A percentile compares a stretch with the other conserved stretches of the same genome.
Evolutionary conservation across 257 asterid species (phyloP).

Genomic region (Asclepias syriaca): DNA sequence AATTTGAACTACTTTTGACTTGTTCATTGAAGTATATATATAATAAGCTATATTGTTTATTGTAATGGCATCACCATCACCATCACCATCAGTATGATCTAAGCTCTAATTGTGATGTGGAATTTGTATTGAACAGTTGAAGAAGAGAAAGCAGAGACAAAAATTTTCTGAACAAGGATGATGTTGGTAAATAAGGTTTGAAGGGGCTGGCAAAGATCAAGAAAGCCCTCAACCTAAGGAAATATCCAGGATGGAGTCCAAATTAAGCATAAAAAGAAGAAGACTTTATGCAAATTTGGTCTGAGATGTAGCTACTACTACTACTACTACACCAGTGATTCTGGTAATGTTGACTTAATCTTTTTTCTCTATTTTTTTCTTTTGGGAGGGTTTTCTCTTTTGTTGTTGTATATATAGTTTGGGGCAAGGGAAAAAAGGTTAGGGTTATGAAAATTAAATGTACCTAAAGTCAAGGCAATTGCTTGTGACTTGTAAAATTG

Average conservation of each 20-base stretch:
- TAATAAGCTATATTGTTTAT: not conserved
- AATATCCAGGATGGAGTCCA: constrained; percentile 37
- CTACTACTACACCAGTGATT: not conserved
- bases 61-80: not conserved
- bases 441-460: not conserved
- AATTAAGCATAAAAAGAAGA: constrained; percentile 22
- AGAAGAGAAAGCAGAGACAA: constrained; percentile 5
- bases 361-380: not conserved
- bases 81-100: not conserved
- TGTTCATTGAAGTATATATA: not conserved
- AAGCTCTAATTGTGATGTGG: constrained; percentile 7
- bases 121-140: constrained; percentile 25
- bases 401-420: constrained; percentile 31
- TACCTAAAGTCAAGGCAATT: not conserved
- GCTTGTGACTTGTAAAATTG: not conserved
- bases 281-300: constrained; percentile 17
- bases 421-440: not conserved
- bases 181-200: constrained; percentile 47
- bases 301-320: constrained; percentile 34
- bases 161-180: constrained; percentile 16
- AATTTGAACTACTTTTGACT: not conserved
- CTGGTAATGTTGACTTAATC: constrained; percentile 15
- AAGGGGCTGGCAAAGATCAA: constrained; percentile 47
- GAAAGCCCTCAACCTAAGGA: constrained; percentile 60
- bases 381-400: not conserved